Evolutionary conservation across 2,329 filamentous ascomycete species (phyloP).

Genomic region (Talaromyces sp.): DNA sequence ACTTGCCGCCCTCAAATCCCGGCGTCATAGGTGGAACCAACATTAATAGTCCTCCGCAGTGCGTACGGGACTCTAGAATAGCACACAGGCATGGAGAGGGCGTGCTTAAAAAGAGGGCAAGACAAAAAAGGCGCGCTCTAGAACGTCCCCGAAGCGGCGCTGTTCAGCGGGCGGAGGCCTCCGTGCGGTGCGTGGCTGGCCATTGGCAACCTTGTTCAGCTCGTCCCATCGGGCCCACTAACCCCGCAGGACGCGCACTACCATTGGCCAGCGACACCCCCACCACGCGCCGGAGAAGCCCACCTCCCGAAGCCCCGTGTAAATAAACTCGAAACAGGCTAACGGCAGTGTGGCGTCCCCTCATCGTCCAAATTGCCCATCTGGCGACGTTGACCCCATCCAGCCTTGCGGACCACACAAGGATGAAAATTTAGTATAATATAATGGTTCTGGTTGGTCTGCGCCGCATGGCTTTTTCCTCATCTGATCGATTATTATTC

Average conservation of each 20-base stretch:
- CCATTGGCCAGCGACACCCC: not conserved
- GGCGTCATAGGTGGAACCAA: not conserved
- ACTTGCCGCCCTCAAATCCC: conserved; percentile 13
- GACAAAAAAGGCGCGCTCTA: not conserved
- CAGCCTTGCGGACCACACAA: not conserved
- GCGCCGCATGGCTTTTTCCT: not conserved
- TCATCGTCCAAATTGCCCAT: no score
- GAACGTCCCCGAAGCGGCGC: not conserved
- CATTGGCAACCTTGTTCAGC: not conserved
- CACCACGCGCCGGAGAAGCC: conserved; percentile 3
- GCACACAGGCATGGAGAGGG: not conserved
- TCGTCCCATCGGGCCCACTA: no score
- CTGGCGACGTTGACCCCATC: conserved; percentile 12
- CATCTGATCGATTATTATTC: not conserved
- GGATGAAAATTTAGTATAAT: not conserved
- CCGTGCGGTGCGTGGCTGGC: not conserved
- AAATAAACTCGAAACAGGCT: conserved; percentile 38
- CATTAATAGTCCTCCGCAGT: not conserved
- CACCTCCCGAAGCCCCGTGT: conserved; percentile 16
- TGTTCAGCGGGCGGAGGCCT: not conserved
- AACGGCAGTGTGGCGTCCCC: conserved; percentile 19
- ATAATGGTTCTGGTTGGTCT: not conserved
- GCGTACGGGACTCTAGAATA: not conserved
- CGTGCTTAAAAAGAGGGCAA: no score
- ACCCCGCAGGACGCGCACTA: not conserved